Conservation (phyloP, 2,329 filamentous ascomycete genomes). For the Sclerotinia subarctica region DNA sequence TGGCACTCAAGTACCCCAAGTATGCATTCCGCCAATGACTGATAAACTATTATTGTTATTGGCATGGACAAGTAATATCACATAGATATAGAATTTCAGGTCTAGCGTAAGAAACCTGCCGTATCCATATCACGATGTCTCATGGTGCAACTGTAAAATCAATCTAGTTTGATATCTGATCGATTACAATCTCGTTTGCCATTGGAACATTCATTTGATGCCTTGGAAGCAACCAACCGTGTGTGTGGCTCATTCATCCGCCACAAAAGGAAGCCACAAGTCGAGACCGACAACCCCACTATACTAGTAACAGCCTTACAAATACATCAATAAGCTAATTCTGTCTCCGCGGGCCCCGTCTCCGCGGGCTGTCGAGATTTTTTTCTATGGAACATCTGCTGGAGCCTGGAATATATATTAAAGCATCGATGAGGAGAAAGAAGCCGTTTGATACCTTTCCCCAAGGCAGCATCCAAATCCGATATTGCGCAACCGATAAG, state of each 20-base stretch:
- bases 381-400: background rate
- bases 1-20: background rate
- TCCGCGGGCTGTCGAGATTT: background rate
- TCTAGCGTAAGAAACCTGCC: background rate
- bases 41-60: background rate
- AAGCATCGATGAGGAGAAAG: slow-evolving; percentile 10
- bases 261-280: background rate
- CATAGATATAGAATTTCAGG: background rate
- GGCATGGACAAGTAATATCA: background rate
- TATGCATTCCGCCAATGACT: background rate
- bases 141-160: background rate
- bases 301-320: slow-evolving; percentile 15
- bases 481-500: slow-evolving; percentile 11
- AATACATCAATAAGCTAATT: slow-evolving; percentile 11
- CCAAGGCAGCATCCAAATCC: background rate
- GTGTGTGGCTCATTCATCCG: background rate
- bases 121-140: background rate
- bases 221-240: background rate
- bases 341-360: background rate
- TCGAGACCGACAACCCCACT: background rate
- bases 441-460: background rate
- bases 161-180: background rate
- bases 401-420: too few relatives aligned
- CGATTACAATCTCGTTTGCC: background rate
- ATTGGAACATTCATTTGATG: too few relatives aligned